Evolutionary conservation across 2,329 filamentous ascomycete genomes (phyloP), one percentile per base, ranked within the genome.

Genomic region (Sphaerulina musiva): DNA sequence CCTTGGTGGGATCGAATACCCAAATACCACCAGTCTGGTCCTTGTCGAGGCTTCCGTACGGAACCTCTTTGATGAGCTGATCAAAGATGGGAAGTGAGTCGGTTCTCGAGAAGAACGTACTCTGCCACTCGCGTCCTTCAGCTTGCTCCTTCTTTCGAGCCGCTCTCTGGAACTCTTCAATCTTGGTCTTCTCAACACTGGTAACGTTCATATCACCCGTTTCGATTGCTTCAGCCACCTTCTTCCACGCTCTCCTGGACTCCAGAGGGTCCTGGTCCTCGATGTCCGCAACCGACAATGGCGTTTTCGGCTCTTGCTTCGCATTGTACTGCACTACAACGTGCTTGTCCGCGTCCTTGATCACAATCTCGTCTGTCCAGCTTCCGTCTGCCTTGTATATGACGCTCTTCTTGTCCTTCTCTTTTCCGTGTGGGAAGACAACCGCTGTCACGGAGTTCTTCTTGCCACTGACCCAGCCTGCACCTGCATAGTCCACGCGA

Each of bases 401-500:
- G 57, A 82, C 79, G 49, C 87, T 85, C 47, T 45, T 53, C 60
- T 69, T 69, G 61, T 64, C 64, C 72, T 86, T 87, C 72, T 85
- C 89, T 72, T 74, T 83, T 58, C 77, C 80, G 58, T 74, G 83
- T 73, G 71, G 87, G 73, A 86, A 90, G 54, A 97, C 70, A 23
- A 78, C 78, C 11, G 90, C 92, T 10, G 78, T 82, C 69, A 97
- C 89, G 53, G 80, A 87, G 75, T 97, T 97, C 77, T 95, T 96
- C 79, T 95, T 95, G 62, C 92, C 93, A 44, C 86, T 90, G 8
- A 98, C 73, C 92, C 92, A 98, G 54, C 92, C 92, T 70, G 89
- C 92, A 66, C 92, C 91, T 57, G 83, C 87, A 76, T 95, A 98
- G 69, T 95, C 89, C 66, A 97, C 87, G 74, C 89, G 91, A 60